A percentile compares a stretch with the other conserved stretches of the same genome.
Evolutionary conservation across 208 protist genomes (phyloP).

Genomic region (Acanthamoeba polyphaga): DNA sequence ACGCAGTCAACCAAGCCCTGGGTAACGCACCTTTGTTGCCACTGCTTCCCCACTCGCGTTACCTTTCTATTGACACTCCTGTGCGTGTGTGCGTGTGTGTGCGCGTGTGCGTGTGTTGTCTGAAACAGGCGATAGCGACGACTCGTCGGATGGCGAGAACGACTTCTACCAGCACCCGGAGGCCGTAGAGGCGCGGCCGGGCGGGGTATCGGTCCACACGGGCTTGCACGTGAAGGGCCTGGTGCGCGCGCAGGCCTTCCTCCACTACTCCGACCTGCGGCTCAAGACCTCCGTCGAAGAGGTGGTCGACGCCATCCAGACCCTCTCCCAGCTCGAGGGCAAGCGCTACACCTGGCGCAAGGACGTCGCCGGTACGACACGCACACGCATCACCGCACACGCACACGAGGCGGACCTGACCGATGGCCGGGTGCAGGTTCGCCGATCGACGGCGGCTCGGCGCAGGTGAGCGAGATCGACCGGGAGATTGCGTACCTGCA

Average conservation of each 20-base stretch:
- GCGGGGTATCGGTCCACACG: background rate
- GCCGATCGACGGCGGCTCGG: background rate
- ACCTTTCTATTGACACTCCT: background rate
- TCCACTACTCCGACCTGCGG: constrained; percentile 66
- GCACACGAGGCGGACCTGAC: too few relatives aligned
- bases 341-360: constrained; percentile 68
- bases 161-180: background rate
- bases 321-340: constrained; percentile 69
- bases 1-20: background rate
- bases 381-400: background rate
- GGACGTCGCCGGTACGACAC: constrained; percentile 7
- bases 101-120: background rate
- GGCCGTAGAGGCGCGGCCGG: background rate
- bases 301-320: constrained; percentile 64
- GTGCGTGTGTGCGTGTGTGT: too few relatives aligned
- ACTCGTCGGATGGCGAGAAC: constrained; percentile 8
- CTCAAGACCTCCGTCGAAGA: constrained; percentile 67
- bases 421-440: background rate
- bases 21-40: background rate
- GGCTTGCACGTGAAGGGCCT: constrained; percentile 41
- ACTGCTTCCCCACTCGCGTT: too few relatives aligned
- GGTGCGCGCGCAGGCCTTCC: constrained; percentile 56
- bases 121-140: background rate
- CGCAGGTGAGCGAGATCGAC: background rate
- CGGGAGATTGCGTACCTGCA: constrained; percentile 33